Evolutionary conservation across 306 rosid species (phyloP).

Genomic region (Sindora glabra): DNA sequence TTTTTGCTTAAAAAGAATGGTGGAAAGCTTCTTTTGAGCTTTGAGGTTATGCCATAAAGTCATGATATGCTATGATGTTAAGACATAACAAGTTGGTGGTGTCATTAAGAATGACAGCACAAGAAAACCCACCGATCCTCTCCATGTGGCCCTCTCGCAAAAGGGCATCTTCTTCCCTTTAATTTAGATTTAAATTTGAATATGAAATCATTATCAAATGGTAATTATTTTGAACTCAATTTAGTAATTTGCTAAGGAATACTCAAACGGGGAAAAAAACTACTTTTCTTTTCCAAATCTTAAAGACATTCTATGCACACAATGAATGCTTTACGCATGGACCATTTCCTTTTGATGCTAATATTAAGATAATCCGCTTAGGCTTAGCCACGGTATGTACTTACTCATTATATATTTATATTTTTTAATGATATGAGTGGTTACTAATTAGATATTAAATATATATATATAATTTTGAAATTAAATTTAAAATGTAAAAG

Average conservation of each 20-base stretch:
- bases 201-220: constrained; percentile 15
- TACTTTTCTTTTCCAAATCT: constrained; percentile 16
- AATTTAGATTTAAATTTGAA: too few relatives aligned
- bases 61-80: constrained; percentile 41
- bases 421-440: too few relatives aligned
- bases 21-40: constrained; percentile 13
- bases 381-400: background rate
- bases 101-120: constrained; percentile 34
- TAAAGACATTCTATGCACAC: background rate
- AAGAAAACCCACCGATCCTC: constrained; percentile 23
- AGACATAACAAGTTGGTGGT: constrained; percentile 35
- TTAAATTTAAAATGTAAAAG: too few relatives aligned
- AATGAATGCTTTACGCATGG: constrained; percentile 11
- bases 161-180: constrained; percentile 22
- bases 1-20: constrained; percentile 31
- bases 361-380: background rate
- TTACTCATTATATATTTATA: too few relatives aligned
- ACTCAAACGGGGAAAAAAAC: constrained; percentile 26
- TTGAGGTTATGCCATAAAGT: constrained; percentile 20
- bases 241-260: constrained; percentile 22
- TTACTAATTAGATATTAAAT: too few relatives aligned
- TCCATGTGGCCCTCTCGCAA: constrained; percentile 30
- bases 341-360: background rate
- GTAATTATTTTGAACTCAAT: constrained; percentile 18
- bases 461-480: too few relatives aligned